A percentile compares a stretch with the other conserved stretches of the same genome.
phyloP scores from a whole-genome alignment of 2,329 filamentous ascomycete genomes.

The Aspergillus uvarum region DNA sequence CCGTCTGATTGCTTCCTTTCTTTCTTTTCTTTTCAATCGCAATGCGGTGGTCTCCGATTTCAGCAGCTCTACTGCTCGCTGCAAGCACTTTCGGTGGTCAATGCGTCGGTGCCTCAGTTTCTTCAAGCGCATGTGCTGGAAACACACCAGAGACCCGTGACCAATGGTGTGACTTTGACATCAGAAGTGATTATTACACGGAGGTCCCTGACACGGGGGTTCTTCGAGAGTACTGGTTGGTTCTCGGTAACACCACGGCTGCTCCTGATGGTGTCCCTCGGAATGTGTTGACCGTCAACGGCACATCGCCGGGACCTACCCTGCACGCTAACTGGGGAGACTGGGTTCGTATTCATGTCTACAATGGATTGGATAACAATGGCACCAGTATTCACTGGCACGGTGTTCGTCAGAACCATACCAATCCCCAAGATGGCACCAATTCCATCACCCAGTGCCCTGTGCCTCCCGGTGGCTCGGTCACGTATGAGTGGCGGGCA shows the following conservation, averaged over 20 bases:
- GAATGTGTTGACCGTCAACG: conserved; percentile 58
- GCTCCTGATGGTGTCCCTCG: conserved; percentile 32
- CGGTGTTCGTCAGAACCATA: conserved; percentile 33
- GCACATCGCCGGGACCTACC: conserved; percentile 65
- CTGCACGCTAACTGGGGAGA: conserved; percentile 67
- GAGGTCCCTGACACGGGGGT: conserved; percentile 18
- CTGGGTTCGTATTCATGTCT: conserved; percentile 54
- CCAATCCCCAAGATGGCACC: conserved; percentile 32
- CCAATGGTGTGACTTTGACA: conserved; percentile 18
- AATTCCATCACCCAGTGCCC: conserved; percentile 40
- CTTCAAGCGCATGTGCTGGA: too few relatives aligned
- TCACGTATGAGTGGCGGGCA: conserved; percentile 40
- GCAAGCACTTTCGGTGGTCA: too few relatives aligned
- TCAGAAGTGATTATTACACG: conserved; percentile 37
- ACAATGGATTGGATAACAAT: conserved; percentile 46
- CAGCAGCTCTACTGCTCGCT: too few relatives aligned
- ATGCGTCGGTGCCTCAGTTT: too few relatives aligned
- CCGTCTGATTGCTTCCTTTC: too few relatives aligned
- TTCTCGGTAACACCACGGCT: conserved; percentile 13
- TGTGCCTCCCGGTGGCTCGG: conserved; percentile 32
- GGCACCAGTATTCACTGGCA: conserved; percentile 35
- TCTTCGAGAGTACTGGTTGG: conserved; percentile 19
- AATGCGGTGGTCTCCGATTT: too few relatives aligned
- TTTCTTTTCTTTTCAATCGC: too few relatives aligned
- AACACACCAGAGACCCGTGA: neutral